Evolutionary conservation across 164 flowering plant genomes (phyloP), one percentile per base, ranked within the genome.

Genomic region (Sedum album): DNA sequence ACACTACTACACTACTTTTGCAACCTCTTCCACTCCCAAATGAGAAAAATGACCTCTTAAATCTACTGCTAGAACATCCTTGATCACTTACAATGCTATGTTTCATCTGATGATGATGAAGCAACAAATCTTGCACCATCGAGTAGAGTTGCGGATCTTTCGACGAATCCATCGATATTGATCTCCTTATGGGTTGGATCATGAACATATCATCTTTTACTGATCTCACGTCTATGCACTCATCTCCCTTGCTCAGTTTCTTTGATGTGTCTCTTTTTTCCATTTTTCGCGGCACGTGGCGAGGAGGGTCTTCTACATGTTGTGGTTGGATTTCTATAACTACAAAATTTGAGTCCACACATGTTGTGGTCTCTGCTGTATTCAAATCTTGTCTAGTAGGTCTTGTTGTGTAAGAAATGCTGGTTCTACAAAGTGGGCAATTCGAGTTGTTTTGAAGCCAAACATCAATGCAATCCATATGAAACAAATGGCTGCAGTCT

Each of bases 371-470:
- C 60, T 21, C 28, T n/a, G 60, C 60, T 53, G 60, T 53, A 5
- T 28, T 53, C 11, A 82, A 67, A 39, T 76, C 81, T 26, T 79
- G 86, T 63, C 86, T 86, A 0, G 88, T 81, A 17, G 90, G 83
- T 0, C 84, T 84, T 17, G 72, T 17, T 23, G 77, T 77, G 23
- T 49, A 73, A 10, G 62, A 31, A 8, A 81, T 76, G 81, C 81
- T 77, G 62, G 81, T 70, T 62, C 85, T 65, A 68, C 85, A 82
- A 28, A 82, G 77, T 36, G 85, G 81, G 70, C 83, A 80, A 38
- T 73, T 82, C 18, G 76, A 71, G 55, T 78, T 80, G 73, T 68
- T 73, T 41, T 76, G 81, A 14, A 82, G 76, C 85, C 83, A 82
- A 0, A 76, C 72, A 44, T 82, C 83, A 38, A 82, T 78, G 70